Percentiles rank a stretch among this genome's conserved stretches.
Conservation (phyloP, 352 stramenopile species). For the Phytophthora cactorum region DNA sequence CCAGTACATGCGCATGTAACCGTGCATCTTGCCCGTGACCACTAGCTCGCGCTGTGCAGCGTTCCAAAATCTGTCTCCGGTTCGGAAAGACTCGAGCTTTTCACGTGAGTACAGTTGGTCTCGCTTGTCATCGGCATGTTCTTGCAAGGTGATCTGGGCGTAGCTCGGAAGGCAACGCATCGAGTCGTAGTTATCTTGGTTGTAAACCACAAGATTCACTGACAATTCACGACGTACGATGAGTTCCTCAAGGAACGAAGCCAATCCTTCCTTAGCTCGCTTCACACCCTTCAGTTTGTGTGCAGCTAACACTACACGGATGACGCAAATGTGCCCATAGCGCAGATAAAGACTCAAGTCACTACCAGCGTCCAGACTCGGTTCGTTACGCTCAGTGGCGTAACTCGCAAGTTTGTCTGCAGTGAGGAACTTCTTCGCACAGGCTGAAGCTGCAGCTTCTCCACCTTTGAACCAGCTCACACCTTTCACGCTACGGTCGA, state of each 20-base stretch:
- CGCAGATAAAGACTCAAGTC: slow-evolving; percentile 95
- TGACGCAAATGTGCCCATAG: slow-evolving; percentile 89
- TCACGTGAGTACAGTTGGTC: slow-evolving; percentile 92
- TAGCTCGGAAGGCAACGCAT: slow-evolving; percentile 91
- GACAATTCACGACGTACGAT: slow-evolving; percentile 97
- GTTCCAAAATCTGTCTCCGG: slow-evolving; percentile 98
- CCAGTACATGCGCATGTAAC: slow-evolving; percentile 99
- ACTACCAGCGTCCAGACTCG: slow-evolving; percentile 92
- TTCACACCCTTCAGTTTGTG: slow-evolving; percentile 75
- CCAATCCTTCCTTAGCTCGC: slow-evolving; percentile 72
- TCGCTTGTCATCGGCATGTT: slow-evolving; percentile 89
- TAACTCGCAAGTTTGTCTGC: slow-evolving; percentile 74
- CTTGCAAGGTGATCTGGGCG: slow-evolving; percentile 91
- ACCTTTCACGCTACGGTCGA: slow-evolving; percentile 65
- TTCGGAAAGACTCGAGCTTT: slow-evolving; percentile 93
- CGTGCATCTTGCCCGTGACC: slow-evolving; percentile 92
- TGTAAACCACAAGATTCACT: slow-evolving; percentile 98
- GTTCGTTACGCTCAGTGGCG: slow-evolving; percentile 93
- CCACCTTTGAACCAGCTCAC: slow-evolving; percentile 74
- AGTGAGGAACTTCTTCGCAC: slow-evolving; percentile 90
- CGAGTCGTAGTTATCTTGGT: slow-evolving; percentile 96
- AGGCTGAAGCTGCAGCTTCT: slow-evolving; percentile 61
- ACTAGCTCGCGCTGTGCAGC: slow-evolving; percentile 97
- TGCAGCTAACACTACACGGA: slow-evolving; percentile 65
- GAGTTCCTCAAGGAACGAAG: slow-evolving; percentile 97